Evolutionary conservation across 139 green algal genomes (phyloP).

Genomic region (Chlorella sp.): DNA sequence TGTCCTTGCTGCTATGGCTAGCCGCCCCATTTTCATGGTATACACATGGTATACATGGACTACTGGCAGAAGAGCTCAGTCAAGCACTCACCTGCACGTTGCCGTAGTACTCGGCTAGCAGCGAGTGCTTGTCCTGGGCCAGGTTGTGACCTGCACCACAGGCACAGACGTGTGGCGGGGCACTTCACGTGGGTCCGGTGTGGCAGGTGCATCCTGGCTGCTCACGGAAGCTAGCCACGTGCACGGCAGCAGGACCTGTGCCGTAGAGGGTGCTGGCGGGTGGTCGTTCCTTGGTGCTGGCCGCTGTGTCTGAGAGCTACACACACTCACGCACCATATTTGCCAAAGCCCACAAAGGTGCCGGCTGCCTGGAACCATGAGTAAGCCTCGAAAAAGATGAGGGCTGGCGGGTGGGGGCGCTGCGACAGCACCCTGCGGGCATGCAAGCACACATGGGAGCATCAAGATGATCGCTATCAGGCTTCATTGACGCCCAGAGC

Average conservation of each 20-base stretch:
- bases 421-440: not conserved
- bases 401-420: not conserved
- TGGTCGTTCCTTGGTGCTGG: no score
- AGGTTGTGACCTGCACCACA: constrained; percentile 1
- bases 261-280: no score
- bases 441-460: not conserved
- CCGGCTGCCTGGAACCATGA: constrained; percentile 2
- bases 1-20: no score
- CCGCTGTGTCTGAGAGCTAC: not conserved
- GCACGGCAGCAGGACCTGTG: no score
- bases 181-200: not conserved
- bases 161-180: no score
- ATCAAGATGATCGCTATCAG: no score
- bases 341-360: constrained; percentile 7
- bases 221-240: no score
- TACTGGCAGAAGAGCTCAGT: no score
- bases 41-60: not conserved
- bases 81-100: not conserved
- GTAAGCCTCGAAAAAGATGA: not conserved
- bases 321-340: constrained; percentile 1
- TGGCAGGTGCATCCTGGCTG: no score
- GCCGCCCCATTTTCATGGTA: no score
- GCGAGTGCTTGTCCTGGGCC: constrained; percentile 4
- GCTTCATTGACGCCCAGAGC: no score
- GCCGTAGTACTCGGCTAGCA: constrained; percentile 5